These are phyloP conservation scores for Trichoderma sp. DNA, from an alignment of 2,329 filamentous ascomycete species.

Conservation along the genomic window DNA sequence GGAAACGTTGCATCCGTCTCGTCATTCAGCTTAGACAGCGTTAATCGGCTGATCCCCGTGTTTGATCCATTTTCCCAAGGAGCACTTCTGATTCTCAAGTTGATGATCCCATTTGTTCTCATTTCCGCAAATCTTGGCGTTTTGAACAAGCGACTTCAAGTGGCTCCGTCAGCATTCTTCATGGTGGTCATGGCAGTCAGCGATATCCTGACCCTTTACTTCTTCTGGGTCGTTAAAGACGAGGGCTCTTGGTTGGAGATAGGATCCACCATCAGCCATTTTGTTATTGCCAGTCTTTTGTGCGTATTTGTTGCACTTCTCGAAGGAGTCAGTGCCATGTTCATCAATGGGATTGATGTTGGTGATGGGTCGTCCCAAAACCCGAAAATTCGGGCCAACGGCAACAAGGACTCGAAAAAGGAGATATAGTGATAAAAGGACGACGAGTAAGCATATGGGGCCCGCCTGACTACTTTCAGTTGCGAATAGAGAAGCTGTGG, in stretches of 20 bases:
- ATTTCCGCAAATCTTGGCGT: constrained; percentile 94
- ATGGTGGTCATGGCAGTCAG: constrained; percentile 92
- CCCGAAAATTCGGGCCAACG: background rate
- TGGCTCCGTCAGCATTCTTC: constrained; percentile 85
- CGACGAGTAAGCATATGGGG: background rate
- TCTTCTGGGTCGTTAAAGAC: constrained; percentile 97
- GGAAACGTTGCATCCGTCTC: constrained; percentile 94
- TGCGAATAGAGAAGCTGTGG: background rate
- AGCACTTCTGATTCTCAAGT: constrained; percentile 80
- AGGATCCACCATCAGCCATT: constrained; percentile 93
- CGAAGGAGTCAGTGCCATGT: constrained; percentile 79
- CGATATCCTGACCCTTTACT: constrained; percentile 88
- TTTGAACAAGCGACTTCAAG: constrained; percentile 76
- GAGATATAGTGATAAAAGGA: background rate
- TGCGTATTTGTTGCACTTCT: constrained; percentile 88
- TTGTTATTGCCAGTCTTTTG: constrained; percentile 83
- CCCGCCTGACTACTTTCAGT: background rate
- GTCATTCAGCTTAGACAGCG: constrained; percentile 89
- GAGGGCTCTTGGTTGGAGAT: constrained; percentile 98
- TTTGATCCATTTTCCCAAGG: constrained; percentile 94
- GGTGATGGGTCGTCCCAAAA: background rate
- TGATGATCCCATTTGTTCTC: constrained; percentile 89
- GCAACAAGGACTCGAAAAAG: background rate
- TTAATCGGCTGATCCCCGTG: constrained; percentile 80
- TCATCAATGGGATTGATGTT: constrained; percentile 78